Evolutionary conservation across 2,329 filamentous ascomycete species (phyloP).

Genomic region (Fusarium mexicanum): DNA sequence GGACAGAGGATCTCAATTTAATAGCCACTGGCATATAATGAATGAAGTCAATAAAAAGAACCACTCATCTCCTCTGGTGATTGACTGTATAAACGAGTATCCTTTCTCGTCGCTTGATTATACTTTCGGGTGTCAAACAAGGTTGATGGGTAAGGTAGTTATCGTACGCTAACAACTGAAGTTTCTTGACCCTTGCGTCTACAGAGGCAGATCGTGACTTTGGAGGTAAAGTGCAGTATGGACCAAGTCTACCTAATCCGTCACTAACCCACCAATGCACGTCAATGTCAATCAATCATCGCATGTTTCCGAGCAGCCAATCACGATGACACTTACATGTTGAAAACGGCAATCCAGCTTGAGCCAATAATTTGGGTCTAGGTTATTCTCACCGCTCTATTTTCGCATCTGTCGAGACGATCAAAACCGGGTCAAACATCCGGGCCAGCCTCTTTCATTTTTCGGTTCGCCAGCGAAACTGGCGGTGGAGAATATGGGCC

Average conservation of each 20-base stretch:
- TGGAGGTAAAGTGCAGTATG: neutral
- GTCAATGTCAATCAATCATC: constrained; percentile 19
- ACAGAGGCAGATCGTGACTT: constrained; percentile 15
- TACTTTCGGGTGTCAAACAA: constrained; percentile 4
- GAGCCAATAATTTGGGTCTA: neutral
- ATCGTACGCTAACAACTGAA: constrained; percentile 3
- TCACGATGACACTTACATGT: constrained; percentile 17
- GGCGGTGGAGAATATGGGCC: constrained; percentile 30
- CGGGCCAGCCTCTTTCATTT: constrained; percentile 3
- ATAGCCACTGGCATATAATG: constrained; percentile 21
- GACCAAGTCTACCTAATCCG: neutral
- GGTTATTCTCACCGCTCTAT: constrained; percentile 29
- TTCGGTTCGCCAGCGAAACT: constrained; percentile 1
- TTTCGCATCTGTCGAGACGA: neutral
- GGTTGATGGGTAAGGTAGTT: neutral
- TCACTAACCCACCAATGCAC: constrained; percentile 16
- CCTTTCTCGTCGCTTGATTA: neutral
- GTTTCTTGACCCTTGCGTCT: neutral
- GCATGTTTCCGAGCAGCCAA: constrained; percentile 26
- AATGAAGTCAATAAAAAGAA: neutral
- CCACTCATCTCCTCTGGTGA: neutral
- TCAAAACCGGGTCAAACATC: constrained; percentile 3
- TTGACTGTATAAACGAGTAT: neutral
- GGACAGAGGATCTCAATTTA: constrained; percentile 27
- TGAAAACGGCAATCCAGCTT: constrained; percentile 37